Evolutionary conservation across 345 rosid genomes (phyloP).

Genomic region (Eucalyptus albens): DNA sequence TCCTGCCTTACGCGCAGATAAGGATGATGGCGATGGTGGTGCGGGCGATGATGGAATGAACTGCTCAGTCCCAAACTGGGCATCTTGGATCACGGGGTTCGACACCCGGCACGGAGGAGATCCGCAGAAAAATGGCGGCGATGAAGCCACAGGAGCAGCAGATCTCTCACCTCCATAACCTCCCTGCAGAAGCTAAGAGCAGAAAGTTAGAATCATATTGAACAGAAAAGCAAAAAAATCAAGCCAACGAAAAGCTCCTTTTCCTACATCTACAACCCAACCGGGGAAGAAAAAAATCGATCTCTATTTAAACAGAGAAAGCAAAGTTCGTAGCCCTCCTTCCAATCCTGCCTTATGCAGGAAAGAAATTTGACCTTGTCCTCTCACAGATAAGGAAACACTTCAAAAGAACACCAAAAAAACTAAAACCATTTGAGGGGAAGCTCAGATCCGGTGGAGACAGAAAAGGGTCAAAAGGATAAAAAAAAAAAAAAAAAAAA

Average conservation of each 20-base stretch:
- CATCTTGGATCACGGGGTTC: slow-evolving; percentile 8
- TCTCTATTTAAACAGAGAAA: background rate
- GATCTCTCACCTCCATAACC: slow-evolving; percentile 2
- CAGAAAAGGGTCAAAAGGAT: background rate
- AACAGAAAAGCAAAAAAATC: background rate
- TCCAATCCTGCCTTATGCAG: background rate
- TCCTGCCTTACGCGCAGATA: background rate
- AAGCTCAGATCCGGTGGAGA: background rate
- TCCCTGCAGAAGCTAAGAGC: background rate
- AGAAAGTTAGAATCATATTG: background rate
- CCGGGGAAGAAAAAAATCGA: background rate
- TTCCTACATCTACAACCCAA: background rate
- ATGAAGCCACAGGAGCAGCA: background rate
- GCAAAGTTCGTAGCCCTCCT: background rate
- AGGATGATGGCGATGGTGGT: background rate
- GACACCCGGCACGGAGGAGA: slow-evolving; percentile 8
- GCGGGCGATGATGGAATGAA: background rate
- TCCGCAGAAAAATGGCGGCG: slow-evolving; percentile 11
- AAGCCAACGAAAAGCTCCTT: background rate
- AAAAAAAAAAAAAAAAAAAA: no score
- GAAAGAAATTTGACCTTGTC: background rate
- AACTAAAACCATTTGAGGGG: background rate
- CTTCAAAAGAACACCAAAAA: background rate
- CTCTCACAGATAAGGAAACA: background rate
- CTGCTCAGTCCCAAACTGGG: background rate